Base-by-base conservation (phyloP, 345 rosid species). In the Eucalyptus cloeziana region DNA sequence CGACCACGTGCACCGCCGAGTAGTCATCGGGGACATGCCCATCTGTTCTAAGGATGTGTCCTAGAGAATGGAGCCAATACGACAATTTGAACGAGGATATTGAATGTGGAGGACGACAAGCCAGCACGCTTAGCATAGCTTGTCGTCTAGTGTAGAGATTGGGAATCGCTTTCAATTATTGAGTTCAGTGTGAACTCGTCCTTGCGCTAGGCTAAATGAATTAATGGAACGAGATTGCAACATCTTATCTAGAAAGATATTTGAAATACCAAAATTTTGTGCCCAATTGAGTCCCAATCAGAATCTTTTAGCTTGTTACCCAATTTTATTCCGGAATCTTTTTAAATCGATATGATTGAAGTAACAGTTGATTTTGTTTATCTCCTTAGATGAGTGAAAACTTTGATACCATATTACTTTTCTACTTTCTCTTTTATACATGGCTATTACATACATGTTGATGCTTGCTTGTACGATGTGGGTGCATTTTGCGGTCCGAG, bases 311-410 rank as follows among this genome's bases (percentile, higher is more conserved):
- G 25, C 14, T 37, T 21, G 0, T 52, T 52, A 52, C 10, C 4
- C 13, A 62, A 62, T 14, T 9, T 37, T n/a, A 62, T 2, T 62
- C 17, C 33, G 13, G 2, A 7, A 30, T 30, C 17, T 15, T 15
- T 30, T 5, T 13, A 13, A 30, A 62, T 62, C 7, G 33, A 13
- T 2, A n/a, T 0, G 10, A 64, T 64, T 0, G 0, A 52, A 52
- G 58, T 7, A 5, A 1, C 21, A 52, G 0, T 52, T 52, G 25
- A 21, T 2, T 52, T 52, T 62, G 5, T 30, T 9, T 30, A 0
- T 62, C 9, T 30, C 0, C 0, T 30, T 62, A 30, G 80, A 16
- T 1, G 2, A 69, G 1, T 9, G 13, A 69, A 16, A 69, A 33
- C 13, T 69, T 14, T 33, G 9, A 69, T 69, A 69, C 1, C 12